Percentiles rank a stretch among this genome's conserved stretches.
Conservation (phyloP, 2,329 filamentous ascomycete genomes). For the Dactylonectria estremocensis region DNA sequence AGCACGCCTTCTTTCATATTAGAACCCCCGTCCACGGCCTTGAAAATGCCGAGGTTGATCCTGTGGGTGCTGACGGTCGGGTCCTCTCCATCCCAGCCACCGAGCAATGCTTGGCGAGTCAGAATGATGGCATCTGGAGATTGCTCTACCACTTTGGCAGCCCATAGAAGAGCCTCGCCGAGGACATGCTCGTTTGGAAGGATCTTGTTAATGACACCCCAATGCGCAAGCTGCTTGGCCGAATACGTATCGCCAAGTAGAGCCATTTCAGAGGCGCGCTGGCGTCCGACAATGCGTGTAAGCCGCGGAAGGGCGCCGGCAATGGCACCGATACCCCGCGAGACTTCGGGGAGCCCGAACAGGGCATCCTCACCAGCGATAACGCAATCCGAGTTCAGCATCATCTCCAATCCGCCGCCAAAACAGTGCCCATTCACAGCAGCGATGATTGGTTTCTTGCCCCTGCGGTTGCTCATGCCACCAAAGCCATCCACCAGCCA, state of each 20-base stretch:
- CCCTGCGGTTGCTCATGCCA: slow-evolving; percentile 73
- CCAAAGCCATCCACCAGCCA: slow-evolving; percentile 66
- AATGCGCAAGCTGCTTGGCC: slow-evolving; percentile 72
- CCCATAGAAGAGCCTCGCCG: slow-evolving; percentile 72
- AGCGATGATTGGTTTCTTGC: slow-evolving; percentile 81
- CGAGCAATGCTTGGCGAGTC: slow-evolving; percentile 78
- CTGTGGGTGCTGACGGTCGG: slow-evolving; percentile 74
- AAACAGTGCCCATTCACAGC: slow-evolving; percentile 82
- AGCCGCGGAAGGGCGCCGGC: slow-evolving; percentile 79
- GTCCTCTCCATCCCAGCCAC: slow-evolving; percentile 80
- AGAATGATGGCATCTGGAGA: slow-evolving; percentile 85
- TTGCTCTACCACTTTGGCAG: slow-evolving; percentile 73
- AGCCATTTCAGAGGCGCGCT: slow-evolving; percentile 80
- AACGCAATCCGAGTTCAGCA: slow-evolving; percentile 79
- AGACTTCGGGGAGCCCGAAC: slow-evolving; percentile 80
- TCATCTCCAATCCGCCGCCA: slow-evolving; percentile 83
- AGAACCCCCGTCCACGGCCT: slow-evolving; percentile 73
- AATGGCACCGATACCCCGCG: slow-evolving; percentile 77
- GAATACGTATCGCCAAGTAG: slow-evolving; percentile 73
- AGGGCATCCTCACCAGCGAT: slow-evolving; percentile 69
- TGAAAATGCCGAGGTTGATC: slow-evolving; percentile 73
- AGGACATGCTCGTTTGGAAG: slow-evolving; percentile 63
- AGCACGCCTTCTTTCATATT: slow-evolving; percentile 82
- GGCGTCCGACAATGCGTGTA: slow-evolving; percentile 73
- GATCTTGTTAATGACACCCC: slow-evolving; percentile 81